Evolutionary conservation across 148 eudicot genomes (phyloP), one percentile per base, ranked within the genome.

Genomic region (Salicornia ramosissima): DNA sequence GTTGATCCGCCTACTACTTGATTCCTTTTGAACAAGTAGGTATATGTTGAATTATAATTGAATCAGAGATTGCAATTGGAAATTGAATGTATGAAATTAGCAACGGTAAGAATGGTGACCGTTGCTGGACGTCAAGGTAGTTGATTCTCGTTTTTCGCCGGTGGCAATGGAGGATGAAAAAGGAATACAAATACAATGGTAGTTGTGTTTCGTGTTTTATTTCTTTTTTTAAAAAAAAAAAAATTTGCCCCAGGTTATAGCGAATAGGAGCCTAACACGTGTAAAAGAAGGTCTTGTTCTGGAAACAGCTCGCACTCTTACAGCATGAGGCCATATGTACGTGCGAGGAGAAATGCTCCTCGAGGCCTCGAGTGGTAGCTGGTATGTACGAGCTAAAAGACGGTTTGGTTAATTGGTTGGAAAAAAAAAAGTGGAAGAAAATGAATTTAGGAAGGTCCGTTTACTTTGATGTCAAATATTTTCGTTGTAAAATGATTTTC

Each of bases 101-200:
- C 21, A 45, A 64, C 63, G 55, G 55, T 54, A 3, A 3, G 24
- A 10, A 5, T 29, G 47, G 6, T 24, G 15, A 4, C 43, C 24
- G 43, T 60, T 31, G 18, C 15, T n/a, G 34, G 49, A 51, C 9
- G 2, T 34, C 24, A 34, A 30, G 31, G 40, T 31, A 30, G 71
- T 40, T 46, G 59, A 47, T 31, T 34, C 24, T 22, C 8, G 51
- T 26, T 56, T 60, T 30, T 67, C 70, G 77, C 65, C 71, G 71
- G 49, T 31, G 77, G 54, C 6, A 5, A 51, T 16, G 53, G 55
- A 15, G 29, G 58, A 67, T 31, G 22, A 56, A 3, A 8, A 36
- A 22, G 34, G 24, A 42, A 28, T n/a, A n/a, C n/a, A 40, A 28
- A 43, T 5, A 58, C 11, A 7, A 31, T 42, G 50, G 24, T 36